A percentile compares a stretch with the other conserved stretches of the same genome.
phyloP scores from a whole-genome alignment of 495 filamentous ascomycete genomes.

The Aspergillus steynii region DNA sequence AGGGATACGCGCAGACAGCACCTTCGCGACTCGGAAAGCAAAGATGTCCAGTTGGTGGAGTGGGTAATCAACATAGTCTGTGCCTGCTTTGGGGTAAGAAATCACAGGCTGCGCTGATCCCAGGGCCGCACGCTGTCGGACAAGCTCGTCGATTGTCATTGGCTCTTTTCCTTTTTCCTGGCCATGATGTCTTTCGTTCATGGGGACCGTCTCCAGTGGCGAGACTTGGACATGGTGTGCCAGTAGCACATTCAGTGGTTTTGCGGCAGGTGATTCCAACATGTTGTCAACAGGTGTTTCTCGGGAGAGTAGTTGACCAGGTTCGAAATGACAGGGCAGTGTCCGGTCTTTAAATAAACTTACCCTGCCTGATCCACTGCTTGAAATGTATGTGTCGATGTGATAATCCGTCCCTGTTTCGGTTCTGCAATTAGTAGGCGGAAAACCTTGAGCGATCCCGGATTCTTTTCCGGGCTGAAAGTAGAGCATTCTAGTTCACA shows the following conservation, averaged over 20 bases:
- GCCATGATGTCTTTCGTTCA: slow-evolving; percentile 5
- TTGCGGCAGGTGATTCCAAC: slow-evolving; percentile 5
- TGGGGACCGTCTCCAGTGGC: slow-evolving; percentile 7
- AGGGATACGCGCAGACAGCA: slow-evolving; percentile 18
- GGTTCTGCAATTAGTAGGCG: neutral
- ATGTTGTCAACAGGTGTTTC: neutral
- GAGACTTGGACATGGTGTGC: slow-evolving; percentile 13
- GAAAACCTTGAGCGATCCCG: slow-evolving; percentile 8
- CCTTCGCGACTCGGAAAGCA: slow-evolving; percentile 31
- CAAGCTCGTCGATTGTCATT: slow-evolving; percentile 31
- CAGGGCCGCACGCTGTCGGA: slow-evolving; percentile 29
- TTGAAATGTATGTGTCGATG: neutral
- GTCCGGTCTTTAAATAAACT: neutral
- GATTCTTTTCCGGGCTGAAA: slow-evolving; percentile 9
- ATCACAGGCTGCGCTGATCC: slow-evolving; percentile 28
- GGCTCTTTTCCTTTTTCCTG: slow-evolving; percentile 8
- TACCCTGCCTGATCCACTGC: neutral
- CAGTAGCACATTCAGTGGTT: slow-evolving; percentile 13
- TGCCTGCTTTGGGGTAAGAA: slow-evolving; percentile 27
- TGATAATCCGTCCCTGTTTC: neutral
- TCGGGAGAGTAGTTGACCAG: neutral
- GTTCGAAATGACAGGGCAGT: neutral
- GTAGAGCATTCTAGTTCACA: too few species aligned
- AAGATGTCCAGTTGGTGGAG: slow-evolving; percentile 33
- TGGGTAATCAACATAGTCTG: slow-evolving; percentile 35